These are phyloP conservation scores for Epichloe sylvatica DNA, from an alignment of 2,329 filamentous ascomycete species.

Conservation along the genomic window DNA sequence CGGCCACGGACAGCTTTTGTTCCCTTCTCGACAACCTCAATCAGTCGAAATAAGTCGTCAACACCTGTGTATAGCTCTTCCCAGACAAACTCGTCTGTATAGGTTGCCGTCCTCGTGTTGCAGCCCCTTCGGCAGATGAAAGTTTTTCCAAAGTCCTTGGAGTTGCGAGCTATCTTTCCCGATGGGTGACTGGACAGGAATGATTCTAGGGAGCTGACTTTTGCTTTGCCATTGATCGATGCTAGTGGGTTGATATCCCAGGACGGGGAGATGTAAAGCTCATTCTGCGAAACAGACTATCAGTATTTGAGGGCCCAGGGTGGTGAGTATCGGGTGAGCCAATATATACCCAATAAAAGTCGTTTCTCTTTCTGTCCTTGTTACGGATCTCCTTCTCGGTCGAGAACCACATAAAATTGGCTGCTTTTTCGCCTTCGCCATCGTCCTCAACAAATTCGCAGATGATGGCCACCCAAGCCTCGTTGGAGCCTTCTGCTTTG, in stretches of 20 bases:
- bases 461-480: slow-evolving; percentile 86
- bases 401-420: slow-evolving; percentile 92
- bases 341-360: slow-evolving; percentile 52
- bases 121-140: slow-evolving; percentile 85
- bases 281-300: slow-evolving; percentile 42
- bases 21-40: slow-evolving; percentile 52
- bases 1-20: slow-evolving; percentile 51
- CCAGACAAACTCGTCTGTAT: slow-evolving; percentile 87
- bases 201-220: slow-evolving; percentile 55
- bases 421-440: slow-evolving; percentile 53
- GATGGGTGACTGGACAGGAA: slow-evolving; percentile 60
- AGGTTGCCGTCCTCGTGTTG: slow-evolving; percentile 75
- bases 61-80: slow-evolving; percentile 65
- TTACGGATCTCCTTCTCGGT: slow-evolving; percentile 80
- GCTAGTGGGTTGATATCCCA: slow-evolving; percentile 77
- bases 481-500: slow-evolving; percentile 73
- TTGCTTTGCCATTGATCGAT: slow-evolving; percentile 83
- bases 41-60: slow-evolving; percentile 48
- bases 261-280: slow-evolving; percentile 79
- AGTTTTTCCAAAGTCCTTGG: slow-evolving; percentile 66
- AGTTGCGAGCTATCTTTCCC: slow-evolving; percentile 58
- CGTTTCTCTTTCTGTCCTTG: slow-evolving; percentile 65
- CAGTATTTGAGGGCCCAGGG: background rate
- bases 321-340: background rate
- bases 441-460: slow-evolving; percentile 66